phyloP scores from a whole-genome alignment of 2,329 filamentous ascomycete species.

The Hypoxylon sp. region DNA sequence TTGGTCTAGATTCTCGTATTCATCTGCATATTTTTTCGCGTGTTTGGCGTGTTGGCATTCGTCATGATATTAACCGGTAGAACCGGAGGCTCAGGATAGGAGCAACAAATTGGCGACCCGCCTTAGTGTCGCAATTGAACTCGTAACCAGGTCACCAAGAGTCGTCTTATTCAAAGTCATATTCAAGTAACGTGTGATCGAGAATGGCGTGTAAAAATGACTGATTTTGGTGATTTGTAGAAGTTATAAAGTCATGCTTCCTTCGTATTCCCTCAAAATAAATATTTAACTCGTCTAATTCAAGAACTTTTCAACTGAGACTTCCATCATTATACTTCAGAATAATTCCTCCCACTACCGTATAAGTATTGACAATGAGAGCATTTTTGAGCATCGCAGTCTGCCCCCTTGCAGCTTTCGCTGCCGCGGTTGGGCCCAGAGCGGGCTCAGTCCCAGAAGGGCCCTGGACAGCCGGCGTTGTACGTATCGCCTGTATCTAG shows the following conservation, averaged over 20 bases:
- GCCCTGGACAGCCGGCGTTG: constrained; percentile 27
- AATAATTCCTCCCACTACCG: neutral
- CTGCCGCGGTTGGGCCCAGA: constrained; percentile 5
- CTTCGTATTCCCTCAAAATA: no score
- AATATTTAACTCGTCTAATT: no score
- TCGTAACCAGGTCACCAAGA: no score
- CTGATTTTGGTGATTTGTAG: no score
- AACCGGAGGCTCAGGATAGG: neutral
- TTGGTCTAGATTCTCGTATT: constrained; percentile 11
- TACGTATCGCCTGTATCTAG: no score
- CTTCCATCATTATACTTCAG: neutral
- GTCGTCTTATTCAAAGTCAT: no score
- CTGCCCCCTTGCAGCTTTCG: neutral
- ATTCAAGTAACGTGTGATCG: constrained; percentile 8
- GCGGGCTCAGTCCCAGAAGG: constrained; percentile 3
- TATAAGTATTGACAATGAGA: no score
- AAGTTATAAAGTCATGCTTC: no score
- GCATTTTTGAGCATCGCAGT: neutral
- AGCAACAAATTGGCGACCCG: neutral
- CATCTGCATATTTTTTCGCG: neutral
- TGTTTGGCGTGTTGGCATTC: neutral
- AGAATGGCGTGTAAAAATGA: neutral
- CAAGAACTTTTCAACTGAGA: no score
- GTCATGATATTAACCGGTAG: constrained; percentile 16
- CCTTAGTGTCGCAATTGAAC: no score